phyloP scores from a whole-genome alignment of 106 monocot species.

The Allium fistulosum region DNA sequence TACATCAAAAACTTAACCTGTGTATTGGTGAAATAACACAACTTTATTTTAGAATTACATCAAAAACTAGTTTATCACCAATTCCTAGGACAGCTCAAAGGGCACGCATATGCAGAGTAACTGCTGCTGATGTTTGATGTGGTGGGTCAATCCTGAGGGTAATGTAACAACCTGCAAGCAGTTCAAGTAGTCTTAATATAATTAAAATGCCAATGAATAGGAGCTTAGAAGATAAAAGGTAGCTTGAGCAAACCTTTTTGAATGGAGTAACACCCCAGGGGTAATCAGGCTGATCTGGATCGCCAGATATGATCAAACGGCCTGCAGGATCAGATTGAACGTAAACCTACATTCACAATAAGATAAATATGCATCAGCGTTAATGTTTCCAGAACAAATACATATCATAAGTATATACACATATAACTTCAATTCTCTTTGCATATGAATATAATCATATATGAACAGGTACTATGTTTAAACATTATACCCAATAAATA shows the following conservation, averaged over 20 bases:
- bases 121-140: slow-evolving; percentile 71
- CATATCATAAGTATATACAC: no score
- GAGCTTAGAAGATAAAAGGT: neutral
- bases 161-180: slow-evolving; percentile 59
- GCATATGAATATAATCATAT: no score
- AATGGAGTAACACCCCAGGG: slow-evolving; percentile 84
- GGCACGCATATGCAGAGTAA: slow-evolving; percentile 71
- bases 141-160: slow-evolving; percentile 50
- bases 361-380: no score
- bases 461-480: no score
- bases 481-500: no score
- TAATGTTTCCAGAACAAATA: no score
- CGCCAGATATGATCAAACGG: slow-evolving; percentile 63
- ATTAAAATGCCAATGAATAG: neutral
- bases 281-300: slow-evolving; percentile 75
- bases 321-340: slow-evolving; percentile 79
- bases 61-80: no score
- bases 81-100: slow-evolving; percentile 42
- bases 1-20: no score
- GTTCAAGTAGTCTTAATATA: neutral
- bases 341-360: slow-evolving; percentile 40
- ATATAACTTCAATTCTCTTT: no score
- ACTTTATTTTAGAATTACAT: no score
- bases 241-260: slow-evolving; percentile 39
- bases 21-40: no score